Base-by-base conservation (phyloP, 129 eudicot species). In the Tagetes erecta region DNA sequence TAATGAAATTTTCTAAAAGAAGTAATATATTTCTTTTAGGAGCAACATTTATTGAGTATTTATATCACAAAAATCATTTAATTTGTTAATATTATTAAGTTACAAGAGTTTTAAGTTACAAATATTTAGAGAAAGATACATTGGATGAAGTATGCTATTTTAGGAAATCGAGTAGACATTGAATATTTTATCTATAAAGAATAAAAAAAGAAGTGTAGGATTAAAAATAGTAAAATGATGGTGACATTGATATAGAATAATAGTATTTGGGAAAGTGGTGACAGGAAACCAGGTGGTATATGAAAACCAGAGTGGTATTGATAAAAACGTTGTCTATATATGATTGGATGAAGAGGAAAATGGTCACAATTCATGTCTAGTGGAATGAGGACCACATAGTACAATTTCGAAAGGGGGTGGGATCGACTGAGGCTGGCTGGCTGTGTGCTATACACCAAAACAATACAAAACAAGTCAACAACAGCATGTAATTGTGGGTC, bases 271-370 rank as follows among this genome's bases (percentile, higher is more conserved):
- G 31, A 47, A 76, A 46, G 70, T 42, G 55, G 8, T 31, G 65
- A 49, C 37, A 66, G 34, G 8, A 67, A 60, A 68, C 70, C 71
- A 13, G 73, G 81, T 60, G 80, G 85, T 81, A 73, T 71, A 57
- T n/a, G 44, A 45, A 83, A 75, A 80, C 87, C 76, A 55, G 45
- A 12, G 83, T 80, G 81, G 87, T 88, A 80, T 85, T 46, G 30
- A 27, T 41, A 20, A 73, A 67, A 64, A 13, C 72, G 93, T 76
- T 88, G 93, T 88, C 88, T 86, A 75, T 0, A 9, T 75, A 0
- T 72, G 71, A 82, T 83, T 88, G 86, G 92, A 13, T 52, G 57
- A 56, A 9, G 40, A 0, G 10, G 9, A 52, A 35, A 36, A 59
- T 6, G 8, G 8, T 33, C 56, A 7, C 51, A 37, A 64, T 68